Evolutionary conservation across 2,329 filamentous ascomycete species (phyloP).

Genomic region (Alternaria panax): DNA sequence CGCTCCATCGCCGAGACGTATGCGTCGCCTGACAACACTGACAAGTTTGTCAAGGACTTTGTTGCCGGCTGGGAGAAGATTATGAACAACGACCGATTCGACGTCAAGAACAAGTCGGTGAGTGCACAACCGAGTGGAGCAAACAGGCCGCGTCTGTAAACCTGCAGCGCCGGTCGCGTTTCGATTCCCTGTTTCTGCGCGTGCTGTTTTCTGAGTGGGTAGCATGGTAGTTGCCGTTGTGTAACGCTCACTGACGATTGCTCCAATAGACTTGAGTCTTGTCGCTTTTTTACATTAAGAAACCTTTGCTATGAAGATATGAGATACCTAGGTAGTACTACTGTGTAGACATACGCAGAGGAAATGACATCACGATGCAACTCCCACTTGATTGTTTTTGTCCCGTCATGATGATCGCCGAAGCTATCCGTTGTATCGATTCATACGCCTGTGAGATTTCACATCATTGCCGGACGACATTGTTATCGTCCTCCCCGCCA

Average conservation of each 20-base stretch:
- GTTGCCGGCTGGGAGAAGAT: slow-evolving; percentile 76
- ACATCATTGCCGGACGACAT: neutral
- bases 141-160: slow-evolving; percentile 36
- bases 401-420: neutral
- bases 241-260: slow-evolving; percentile 17
- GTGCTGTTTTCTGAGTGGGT: slow-evolving; percentile 5
- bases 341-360: slow-evolving; percentile 3
- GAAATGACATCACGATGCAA: slow-evolving; percentile 2
- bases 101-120: slow-evolving; percentile 52
- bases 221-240: slow-evolving; percentile 11
- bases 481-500: neutral
- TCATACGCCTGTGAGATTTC: neutral
- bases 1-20: slow-evolving; percentile 76
- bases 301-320: slow-evolving; percentile 2
- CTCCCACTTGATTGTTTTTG: neutral
- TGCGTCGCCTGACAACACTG: slow-evolving; percentile 63
- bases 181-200: neutral
- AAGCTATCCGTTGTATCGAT: neutral
- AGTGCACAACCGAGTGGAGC: slow-evolving; percentile 37
- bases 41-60: slow-evolving; percentile 76
- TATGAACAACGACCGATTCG: slow-evolving; percentile 75
- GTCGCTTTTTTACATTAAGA: slow-evolving; percentile 9
- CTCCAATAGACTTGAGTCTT: slow-evolving; percentile 14
- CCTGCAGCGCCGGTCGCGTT: slow-evolving; percentile 10
- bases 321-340: slow-evolving; percentile 14